Evolutionary conservation across 2,329 filamentous ascomycete genomes (phyloP).

Genomic region (Arthrobotrys iridis): DNA sequence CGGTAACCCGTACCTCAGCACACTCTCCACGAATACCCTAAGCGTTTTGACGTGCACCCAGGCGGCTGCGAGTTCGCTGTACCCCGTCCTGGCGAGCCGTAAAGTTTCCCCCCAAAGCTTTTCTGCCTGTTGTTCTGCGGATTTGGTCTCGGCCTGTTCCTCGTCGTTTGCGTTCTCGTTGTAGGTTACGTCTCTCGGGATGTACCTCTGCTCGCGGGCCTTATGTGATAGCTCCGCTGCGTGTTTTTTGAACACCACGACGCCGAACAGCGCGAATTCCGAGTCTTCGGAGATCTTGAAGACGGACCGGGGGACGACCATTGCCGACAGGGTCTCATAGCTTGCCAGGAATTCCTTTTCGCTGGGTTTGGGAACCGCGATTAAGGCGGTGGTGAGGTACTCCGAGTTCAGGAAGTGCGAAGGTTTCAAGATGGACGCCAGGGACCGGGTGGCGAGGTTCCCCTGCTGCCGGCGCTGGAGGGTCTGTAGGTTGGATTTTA

Average conservation of each 20-base stretch:
- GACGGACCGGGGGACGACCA: constrained; percentile 93
- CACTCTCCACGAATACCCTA: constrained; percentile 95
- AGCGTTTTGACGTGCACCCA: constrained; percentile 93
- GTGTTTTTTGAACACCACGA: constrained; percentile 93
- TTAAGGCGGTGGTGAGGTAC: constrained; percentile 93
- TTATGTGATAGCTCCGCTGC: constrained; percentile 88
- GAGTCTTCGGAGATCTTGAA: constrained; percentile 82
- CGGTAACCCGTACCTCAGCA: constrained; percentile 93
- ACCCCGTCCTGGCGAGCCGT: constrained; percentile 86
- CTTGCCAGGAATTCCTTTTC: constrained; percentile 88
- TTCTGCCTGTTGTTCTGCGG: constrained; percentile 82
- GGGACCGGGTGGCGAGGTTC: constrained; percentile 91
- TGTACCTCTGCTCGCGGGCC: constrained; percentile 92
- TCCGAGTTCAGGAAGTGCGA: constrained; percentile 85
- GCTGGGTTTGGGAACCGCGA: constrained; percentile 81
- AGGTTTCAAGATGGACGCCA: constrained; percentile 87
- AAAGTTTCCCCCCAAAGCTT: constrained; percentile 94
- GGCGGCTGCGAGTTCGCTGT: constrained; percentile 94
- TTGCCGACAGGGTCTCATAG: constrained; percentile 87
- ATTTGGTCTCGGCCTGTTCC: constrained; percentile 85
- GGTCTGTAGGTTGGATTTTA: constrained; percentile 83
- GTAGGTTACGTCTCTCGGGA: constrained; percentile 91
- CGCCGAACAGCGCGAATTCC: constrained; percentile 87
- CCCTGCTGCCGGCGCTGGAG: constrained; percentile 84
- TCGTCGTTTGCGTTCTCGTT: constrained; percentile 88